Conservation (phyloP, 1,284 basidiomycete genomes). For the Taiwanofungus camphoratus region DNA sequence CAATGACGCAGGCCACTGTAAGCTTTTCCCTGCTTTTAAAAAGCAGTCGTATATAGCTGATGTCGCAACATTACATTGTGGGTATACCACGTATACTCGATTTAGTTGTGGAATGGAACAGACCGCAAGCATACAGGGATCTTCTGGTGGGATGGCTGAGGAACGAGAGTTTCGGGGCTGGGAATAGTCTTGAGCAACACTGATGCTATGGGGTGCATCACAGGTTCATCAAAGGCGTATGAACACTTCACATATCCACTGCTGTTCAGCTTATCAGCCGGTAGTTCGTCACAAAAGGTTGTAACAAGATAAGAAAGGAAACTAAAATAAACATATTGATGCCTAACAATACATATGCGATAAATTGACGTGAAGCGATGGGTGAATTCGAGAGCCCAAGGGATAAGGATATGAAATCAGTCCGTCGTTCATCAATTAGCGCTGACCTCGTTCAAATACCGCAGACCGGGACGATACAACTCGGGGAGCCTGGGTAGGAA, state of each 20-base stretch:
- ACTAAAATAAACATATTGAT: constrained; percentile 2
- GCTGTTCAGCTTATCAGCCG: too few relatives aligned
- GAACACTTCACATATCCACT: too few relatives aligned
- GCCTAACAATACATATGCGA: constrained; percentile 2
- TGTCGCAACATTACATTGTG: neutral
- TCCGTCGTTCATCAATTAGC: neutral
- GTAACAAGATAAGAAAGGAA: too few relatives aligned
- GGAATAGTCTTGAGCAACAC: too few relatives aligned
- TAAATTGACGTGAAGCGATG: neutral
- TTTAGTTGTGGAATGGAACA: constrained; percentile 5
- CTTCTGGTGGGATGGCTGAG: constrained; percentile 5
- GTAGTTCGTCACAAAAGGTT: too few relatives aligned
- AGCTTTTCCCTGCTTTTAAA: neutral
- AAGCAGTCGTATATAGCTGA: neutral
- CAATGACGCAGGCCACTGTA: constrained; percentile 7
- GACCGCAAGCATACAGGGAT: constrained; percentile 5
- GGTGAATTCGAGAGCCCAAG: neutral
- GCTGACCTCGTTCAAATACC: neutral
- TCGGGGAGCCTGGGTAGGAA: constrained; percentile 10
- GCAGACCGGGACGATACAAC: constrained; percentile 5
- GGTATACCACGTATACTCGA: neutral
- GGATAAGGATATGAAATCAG: neutral
- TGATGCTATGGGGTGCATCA: too few relatives aligned
- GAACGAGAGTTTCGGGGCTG: constrained; percentile 3
- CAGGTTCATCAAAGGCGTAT: too few relatives aligned